phyloP scores from a whole-genome alignment of 2,329 filamentous ascomycete species.

The Colletotrichum karsti region DNA sequence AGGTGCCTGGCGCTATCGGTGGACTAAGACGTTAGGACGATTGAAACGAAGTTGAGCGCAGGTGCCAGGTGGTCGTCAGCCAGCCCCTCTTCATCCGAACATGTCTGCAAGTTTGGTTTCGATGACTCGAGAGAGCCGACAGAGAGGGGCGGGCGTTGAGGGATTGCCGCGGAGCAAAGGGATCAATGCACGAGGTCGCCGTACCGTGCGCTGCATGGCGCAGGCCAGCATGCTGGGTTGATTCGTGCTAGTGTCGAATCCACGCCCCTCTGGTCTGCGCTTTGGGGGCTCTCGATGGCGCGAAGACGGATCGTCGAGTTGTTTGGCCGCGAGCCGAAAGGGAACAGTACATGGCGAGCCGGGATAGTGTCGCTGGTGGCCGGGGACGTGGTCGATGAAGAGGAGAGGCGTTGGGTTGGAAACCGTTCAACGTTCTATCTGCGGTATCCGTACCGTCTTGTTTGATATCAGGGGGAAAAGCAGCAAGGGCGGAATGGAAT shows the following conservation, averaged over 20 bases:
- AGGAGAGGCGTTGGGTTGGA: neutral
- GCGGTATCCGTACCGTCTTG: neutral
- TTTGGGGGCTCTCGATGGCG: conserved; percentile 1
- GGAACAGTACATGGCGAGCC: neutral
- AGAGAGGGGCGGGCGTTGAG: neutral
- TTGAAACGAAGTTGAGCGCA: conserved; percentile 6
- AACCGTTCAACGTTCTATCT: neutral
- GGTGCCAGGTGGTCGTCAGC: neutral
- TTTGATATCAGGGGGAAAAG: neutral
- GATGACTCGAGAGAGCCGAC: conserved; percentile 3
- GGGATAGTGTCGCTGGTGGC: neutral
- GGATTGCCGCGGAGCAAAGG: neutral
- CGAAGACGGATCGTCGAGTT: conserved; percentile 1
- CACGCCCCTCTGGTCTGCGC: neutral
- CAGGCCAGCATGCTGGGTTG: neutral
- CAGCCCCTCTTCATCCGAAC: conserved; percentile 5
- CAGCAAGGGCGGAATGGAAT: neutral
- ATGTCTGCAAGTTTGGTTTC: neutral
- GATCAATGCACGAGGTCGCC: conserved; percentile 14
- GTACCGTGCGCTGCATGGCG: conserved; percentile 15
- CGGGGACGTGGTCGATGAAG: neutral
- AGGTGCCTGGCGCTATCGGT: neutral
- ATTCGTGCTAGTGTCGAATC: neutral
- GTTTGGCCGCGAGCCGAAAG: neutral
- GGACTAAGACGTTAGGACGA: neutral